phyloP scores from a whole-genome alignment of 2,329 filamentous ascomycete genomes.

The Aspergillus phoenicis region DNA sequence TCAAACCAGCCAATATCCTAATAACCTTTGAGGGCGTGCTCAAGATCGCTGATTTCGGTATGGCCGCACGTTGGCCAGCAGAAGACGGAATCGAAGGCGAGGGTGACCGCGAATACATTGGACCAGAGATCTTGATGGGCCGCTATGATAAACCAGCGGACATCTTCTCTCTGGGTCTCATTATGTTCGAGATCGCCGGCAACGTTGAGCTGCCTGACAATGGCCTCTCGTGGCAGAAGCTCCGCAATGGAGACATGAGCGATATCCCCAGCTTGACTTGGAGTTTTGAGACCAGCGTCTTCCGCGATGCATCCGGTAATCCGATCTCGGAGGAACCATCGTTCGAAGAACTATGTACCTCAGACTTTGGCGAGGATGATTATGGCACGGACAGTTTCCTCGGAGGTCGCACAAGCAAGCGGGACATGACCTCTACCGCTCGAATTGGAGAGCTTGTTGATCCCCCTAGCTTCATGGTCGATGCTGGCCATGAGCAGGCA shows the following conservation, averaged over 20 bases:
- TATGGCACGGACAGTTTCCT: conserved; percentile 43
- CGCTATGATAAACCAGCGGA: conserved; percentile 89
- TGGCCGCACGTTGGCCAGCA: conserved; percentile 78
- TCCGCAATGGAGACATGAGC: conserved; percentile 85
- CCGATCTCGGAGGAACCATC: conserved; percentile 55
- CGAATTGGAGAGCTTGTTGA: conserved; percentile 62
- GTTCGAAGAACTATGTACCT: conserved; percentile 48
- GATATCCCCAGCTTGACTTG: conserved; percentile 86
- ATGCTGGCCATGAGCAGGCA: conserved; percentile 70
- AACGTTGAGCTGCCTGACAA: conserved; percentile 95
- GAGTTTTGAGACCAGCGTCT: conserved; percentile 69
- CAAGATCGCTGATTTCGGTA: conserved; percentile 68
- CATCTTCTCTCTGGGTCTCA: conserved; percentile 89
- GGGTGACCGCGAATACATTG: conserved; percentile 95
- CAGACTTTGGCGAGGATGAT: conserved; percentile 48
- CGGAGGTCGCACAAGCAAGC: conserved; percentile 29
- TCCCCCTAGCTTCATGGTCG: conserved; percentile 87
- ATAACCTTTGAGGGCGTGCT: conserved; percentile 67
- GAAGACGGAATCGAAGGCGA: conserved; percentile 79
- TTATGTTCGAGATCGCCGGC: conserved; percentile 90
- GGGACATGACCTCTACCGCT: conserved; percentile 33
- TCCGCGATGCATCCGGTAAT: conserved; percentile 74
- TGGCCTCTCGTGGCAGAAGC: conserved; percentile 83
- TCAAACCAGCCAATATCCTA: conserved; percentile 68
- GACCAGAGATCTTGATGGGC: conserved; percentile 85